These are phyloP conservation scores for Pseudogymnoascus pannorum DNA, from an alignment of 2,329 filamentous ascomycete genomes.

Conservation along the genomic window DNA sequence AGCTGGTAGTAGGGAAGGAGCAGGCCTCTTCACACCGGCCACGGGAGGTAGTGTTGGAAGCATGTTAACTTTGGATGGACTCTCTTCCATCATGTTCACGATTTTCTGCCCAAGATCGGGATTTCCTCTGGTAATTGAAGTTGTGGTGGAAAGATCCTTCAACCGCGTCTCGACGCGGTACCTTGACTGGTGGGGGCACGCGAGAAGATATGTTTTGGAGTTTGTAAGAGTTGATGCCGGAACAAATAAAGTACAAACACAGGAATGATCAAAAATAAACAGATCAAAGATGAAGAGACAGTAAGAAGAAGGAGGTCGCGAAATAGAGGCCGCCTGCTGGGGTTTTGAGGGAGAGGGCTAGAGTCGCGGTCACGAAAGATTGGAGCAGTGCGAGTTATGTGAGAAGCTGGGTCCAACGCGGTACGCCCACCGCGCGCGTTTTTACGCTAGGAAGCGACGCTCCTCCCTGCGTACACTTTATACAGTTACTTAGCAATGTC, in stretches of 20 bases:
- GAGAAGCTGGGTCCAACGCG: conserved; percentile 9
- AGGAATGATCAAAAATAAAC: neutral
- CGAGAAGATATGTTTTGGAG: conserved; percentile 5
- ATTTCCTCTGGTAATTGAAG: neutral
- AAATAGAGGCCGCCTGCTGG: conserved; percentile 5
- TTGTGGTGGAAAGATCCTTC: conserved; percentile 8
- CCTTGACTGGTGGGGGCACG: neutral
- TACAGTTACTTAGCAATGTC: conserved; percentile 1
- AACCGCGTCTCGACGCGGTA: conserved; percentile 7
- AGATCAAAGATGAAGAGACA: neutral
- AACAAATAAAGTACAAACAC: conserved; percentile 5
- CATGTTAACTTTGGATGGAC: conserved; percentile 28
- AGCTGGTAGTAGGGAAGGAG: conserved; percentile 64
- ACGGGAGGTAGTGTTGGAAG: conserved; percentile 23
- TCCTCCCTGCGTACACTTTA: conserved; percentile 7
- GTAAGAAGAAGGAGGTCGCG: neutral
- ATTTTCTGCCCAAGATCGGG: conserved; percentile 10
- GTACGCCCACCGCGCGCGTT: conserved; percentile 9
- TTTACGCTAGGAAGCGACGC: conserved; percentile 9
- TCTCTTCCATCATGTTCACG: conserved; percentile 30
- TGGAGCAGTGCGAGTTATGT: conserved; percentile 1
- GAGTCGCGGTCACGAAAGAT: conserved; percentile 10
- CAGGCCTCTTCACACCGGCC: conserved; percentile 51
- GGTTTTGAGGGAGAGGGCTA: conserved; percentile 5
- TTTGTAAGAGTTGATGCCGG: neutral